Conservation (phyloP, 2,329 filamentous ascomycete genomes). For the Elsinoe fawcettii region DNA sequence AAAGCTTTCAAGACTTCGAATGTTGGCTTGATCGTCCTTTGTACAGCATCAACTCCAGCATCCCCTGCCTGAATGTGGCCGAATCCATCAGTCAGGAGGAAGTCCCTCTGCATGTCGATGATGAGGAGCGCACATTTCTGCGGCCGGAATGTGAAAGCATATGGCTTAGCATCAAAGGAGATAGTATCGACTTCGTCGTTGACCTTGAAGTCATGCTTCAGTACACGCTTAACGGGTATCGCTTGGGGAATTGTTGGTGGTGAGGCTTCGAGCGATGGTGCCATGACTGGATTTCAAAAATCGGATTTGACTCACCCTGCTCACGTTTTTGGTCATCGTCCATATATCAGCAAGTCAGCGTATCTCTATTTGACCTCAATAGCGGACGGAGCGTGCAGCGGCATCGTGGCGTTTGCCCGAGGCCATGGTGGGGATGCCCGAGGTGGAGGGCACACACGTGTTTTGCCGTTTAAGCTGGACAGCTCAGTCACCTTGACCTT, state of each 20-base stretch:
- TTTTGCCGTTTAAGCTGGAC: slow-evolving; percentile 1
- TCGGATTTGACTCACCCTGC: neutral
- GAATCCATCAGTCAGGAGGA: slow-evolving; percentile 44
- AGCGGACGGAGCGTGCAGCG: neutral
- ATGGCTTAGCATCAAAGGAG: slow-evolving; percentile 29
- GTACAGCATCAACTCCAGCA: slow-evolving; percentile 28
- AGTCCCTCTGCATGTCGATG: slow-evolving; percentile 48
- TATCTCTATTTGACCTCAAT: neutral
- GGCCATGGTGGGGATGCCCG: neutral
- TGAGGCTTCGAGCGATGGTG: neutral
- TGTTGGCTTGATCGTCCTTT: slow-evolving; percentile 24
- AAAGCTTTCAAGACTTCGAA: slow-evolving; percentile 35
- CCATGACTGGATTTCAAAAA: neutral
- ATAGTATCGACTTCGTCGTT: neutral
- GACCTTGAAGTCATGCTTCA: neutral
- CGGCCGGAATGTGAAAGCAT: slow-evolving; percentile 41
- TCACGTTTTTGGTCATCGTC: neutral
- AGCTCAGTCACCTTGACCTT: neutral
- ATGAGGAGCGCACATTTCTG: slow-evolving; percentile 43
- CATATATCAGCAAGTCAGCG: neutral
- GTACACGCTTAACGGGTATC: neutral
- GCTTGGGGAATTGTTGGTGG: neutral
- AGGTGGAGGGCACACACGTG: neutral
- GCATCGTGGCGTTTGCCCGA: neutral
- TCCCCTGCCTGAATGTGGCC: slow-evolving; percentile 43